These are phyloP conservation scores for Globisporangium lucens DNA, from an alignment of 352 stramenopile genomes.

Conservation along the genomic window DNA sequence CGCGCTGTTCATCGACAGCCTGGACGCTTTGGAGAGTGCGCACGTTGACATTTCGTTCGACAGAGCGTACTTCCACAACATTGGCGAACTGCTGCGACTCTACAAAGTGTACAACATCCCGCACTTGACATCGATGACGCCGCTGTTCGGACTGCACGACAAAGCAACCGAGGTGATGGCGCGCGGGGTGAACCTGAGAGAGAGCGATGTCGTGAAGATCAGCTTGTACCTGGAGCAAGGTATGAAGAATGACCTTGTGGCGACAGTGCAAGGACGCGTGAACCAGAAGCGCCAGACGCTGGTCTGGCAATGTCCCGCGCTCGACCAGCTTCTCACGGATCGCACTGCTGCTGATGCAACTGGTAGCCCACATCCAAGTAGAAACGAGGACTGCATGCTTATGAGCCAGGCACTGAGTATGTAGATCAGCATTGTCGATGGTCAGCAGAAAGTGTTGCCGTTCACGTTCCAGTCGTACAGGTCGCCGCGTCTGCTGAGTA, in stretches of 20 bases:
- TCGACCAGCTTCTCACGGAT: slow-evolving; percentile 18
- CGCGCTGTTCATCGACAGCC: slow-evolving; percentile 24
- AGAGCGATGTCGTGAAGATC: slow-evolving; percentile 42
- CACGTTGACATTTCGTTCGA: slow-evolving; percentile 62
- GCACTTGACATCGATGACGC: slow-evolving; percentile 37
- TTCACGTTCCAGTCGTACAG: slow-evolving; percentile 63
- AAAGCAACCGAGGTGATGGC: slow-evolving; percentile 48
- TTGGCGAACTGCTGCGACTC: slow-evolving; percentile 44
- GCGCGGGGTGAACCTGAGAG: slow-evolving; percentile 34
- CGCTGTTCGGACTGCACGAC: slow-evolving; percentile 44
- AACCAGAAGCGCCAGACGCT: slow-evolving; percentile 46
- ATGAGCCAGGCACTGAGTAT: slow-evolving; percentile 38
- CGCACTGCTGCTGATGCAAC: neutral
- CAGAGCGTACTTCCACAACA: slow-evolving; percentile 35
- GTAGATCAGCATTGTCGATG: slow-evolving; percentile 56
- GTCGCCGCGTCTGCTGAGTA: slow-evolving; percentile 39
- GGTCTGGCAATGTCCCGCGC: slow-evolving; percentile 46
- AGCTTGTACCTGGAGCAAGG: slow-evolving; percentile 30
- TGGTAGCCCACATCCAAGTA: neutral
- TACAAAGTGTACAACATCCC: slow-evolving; percentile 66
- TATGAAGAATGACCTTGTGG: slow-evolving; percentile 6
- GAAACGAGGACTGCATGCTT: slow-evolving; percentile 31
- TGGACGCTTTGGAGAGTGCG: slow-evolving; percentile 29
- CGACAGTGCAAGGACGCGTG: slow-evolving; percentile 30
- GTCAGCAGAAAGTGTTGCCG: slow-evolving; percentile 41